Conservation (phyloP, 2,329 filamentous ascomycete species). For the Corinectria fuckeliana region DNA sequence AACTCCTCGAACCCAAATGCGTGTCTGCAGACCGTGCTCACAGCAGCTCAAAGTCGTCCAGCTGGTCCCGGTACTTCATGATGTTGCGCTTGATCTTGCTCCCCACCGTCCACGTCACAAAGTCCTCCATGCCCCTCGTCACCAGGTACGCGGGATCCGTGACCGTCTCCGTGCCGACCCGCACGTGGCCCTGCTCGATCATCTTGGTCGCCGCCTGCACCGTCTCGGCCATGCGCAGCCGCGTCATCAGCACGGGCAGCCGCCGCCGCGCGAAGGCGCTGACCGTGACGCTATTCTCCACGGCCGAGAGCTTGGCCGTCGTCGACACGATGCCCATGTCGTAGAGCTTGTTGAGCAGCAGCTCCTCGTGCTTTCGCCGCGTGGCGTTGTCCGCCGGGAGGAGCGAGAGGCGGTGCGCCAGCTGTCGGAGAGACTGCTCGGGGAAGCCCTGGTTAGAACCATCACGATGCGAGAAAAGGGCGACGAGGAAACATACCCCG, state of each 20-base stretch:
- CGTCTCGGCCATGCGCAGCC: conserved; percentile 89
- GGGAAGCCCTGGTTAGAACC: conserved; percentile 13
- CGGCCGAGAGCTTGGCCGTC: conserved; percentile 78
- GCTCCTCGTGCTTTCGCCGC: conserved; percentile 82
- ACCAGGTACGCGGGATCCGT: conserved; percentile 91
- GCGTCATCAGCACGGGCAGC: conserved; percentile 88
- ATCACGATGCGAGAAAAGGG: neutral
- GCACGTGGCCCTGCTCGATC: conserved; percentile 92
- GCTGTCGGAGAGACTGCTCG: conserved; percentile 76
- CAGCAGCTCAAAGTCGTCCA: conserved; percentile 94
- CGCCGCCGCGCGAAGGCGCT: conserved; percentile 84
- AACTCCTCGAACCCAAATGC: conserved; percentile 30
- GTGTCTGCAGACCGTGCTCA: conserved; percentile 48
- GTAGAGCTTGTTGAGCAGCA: conserved; percentile 89
- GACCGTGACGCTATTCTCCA: conserved; percentile 89
- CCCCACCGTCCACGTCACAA: conserved; percentile 93
- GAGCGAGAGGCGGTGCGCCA: conserved; percentile 86
- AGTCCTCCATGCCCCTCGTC: conserved; percentile 90
- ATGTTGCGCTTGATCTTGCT: conserved; percentile 98
- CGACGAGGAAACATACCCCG: conserved; percentile 61
- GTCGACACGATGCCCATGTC: conserved; percentile 86
- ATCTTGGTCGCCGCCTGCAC: conserved; percentile 84
- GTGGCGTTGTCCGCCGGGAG: conserved; percentile 81
- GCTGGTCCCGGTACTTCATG: conserved; percentile 90
- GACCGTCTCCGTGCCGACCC: conserved; percentile 88